Evolutionary conservation across 352 stramenopile genomes (phyloP).

Genomic region (Phytophthora sp.): DNA sequence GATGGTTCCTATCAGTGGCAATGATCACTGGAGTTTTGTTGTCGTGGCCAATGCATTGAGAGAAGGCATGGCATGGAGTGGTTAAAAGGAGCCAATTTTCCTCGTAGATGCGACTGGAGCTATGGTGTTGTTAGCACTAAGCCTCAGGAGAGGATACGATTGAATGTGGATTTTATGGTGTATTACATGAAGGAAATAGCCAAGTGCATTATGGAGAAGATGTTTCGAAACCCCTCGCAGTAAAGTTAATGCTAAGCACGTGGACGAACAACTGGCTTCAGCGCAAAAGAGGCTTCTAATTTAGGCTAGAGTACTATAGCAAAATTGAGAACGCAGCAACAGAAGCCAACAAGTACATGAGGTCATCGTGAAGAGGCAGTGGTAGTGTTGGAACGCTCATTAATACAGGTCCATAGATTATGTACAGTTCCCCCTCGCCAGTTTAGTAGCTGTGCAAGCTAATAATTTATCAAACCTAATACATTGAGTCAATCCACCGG

Average conservation of each 20-base stretch:
- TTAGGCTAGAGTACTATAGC: background rate
- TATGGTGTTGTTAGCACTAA: background rate
- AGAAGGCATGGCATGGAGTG: background rate
- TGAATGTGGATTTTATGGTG: background rate
- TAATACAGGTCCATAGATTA: too few relatives aligned
- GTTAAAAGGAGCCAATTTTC: background rate
- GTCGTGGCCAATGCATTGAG: too few relatives aligned
- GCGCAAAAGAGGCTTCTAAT: background rate
- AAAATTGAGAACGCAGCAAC: background rate
- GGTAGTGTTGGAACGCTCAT: too few relatives aligned
- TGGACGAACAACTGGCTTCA: background rate
- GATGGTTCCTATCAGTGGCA: background rate
- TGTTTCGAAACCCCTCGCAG: background rate
- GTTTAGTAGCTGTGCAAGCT: too few relatives aligned
- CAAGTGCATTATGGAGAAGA: background rate
- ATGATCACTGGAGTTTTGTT: too few relatives aligned
- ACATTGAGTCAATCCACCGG: too few relatives aligned
- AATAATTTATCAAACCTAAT: too few relatives aligned
- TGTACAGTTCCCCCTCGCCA: too few relatives aligned
- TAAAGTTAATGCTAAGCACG: too few relatives aligned
- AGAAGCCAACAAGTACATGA: too few relatives aligned
- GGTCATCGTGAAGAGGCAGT: too few relatives aligned
- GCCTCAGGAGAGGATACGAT: background rate
- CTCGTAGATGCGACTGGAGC: background rate
- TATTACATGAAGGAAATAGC: background rate